phyloP scores from a whole-genome alignment of 768 basidiomycete genomes.

The Terana coerulea region DNA sequence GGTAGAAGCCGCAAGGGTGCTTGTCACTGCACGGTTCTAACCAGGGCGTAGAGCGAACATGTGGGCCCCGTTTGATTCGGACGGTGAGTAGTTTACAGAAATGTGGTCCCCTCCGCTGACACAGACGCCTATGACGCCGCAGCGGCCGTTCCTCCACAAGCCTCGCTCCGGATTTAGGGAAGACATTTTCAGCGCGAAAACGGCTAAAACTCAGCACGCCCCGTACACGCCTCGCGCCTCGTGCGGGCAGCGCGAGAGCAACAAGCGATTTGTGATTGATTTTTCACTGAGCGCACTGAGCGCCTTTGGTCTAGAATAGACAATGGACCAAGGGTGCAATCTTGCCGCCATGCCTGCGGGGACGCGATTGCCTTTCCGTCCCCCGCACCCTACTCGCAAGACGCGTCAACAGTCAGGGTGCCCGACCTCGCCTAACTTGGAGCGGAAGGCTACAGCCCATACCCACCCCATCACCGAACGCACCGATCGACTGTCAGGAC shows the following conservation, averaged over 20 bases:
- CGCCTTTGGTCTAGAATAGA: constrained; percentile 2
- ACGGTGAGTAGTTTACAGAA: neutral
- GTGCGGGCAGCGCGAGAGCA: constrained; percentile 10
- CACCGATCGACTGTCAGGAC: constrained; percentile 8
- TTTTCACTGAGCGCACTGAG: neutral
- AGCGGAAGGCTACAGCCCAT: constrained; percentile 1
- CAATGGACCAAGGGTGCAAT: neutral
- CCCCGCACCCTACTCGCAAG: neutral
- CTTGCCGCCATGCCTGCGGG: constrained; percentile 1
- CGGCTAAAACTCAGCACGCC: constrained; percentile 2
- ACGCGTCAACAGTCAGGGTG: neutral
- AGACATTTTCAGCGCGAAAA: constrained; percentile 1
- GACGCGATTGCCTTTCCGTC: neutral
- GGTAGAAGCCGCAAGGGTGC: too few relatives aligned
- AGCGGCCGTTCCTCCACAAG: neutral
- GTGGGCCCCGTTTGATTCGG: neutral
- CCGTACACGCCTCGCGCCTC: constrained; percentile 11
- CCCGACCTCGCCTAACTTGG: constrained; percentile 2
- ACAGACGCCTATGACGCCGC: neutral
- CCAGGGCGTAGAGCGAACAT: neutral
- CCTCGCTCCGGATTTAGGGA: neutral
- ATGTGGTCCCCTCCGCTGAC: constrained; percentile 1
- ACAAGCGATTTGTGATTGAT: constrained; percentile 11
- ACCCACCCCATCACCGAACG: constrained; percentile 6
- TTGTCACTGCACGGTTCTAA: too few relatives aligned